These are phyloP conservation scores for Suillus placidus DNA, from an alignment of 768 basidiomycete genomes.

Conservation along the genomic window DNA sequence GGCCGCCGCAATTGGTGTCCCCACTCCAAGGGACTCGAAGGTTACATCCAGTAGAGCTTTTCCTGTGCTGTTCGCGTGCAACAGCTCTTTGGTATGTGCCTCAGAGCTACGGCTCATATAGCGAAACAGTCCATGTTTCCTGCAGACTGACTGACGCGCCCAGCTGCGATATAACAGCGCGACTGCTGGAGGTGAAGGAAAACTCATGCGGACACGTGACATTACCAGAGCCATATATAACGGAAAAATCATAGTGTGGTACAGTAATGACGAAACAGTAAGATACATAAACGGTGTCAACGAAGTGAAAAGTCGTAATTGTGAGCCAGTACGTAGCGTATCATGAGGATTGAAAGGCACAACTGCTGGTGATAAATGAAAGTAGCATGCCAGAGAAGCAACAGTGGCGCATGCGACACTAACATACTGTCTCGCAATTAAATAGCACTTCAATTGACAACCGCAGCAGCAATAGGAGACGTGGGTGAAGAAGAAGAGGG, in stretches of 20 bases:
- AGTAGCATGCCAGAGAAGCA: constrained; percentile 12
- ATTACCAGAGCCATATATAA: background rate
- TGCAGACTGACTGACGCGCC: constrained; percentile 24
- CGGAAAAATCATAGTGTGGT: constrained; percentile 5
- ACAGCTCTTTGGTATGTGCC: constrained; percentile 16
- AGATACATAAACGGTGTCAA: constrained; percentile 17
- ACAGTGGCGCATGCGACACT: constrained; percentile 13
- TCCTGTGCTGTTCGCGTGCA: constrained; percentile 6
- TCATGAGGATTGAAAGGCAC: constrained; percentile 33
- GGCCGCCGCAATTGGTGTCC: constrained; percentile 48
- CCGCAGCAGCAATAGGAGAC: constrained; percentile 13
- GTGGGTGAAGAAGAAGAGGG: constrained; percentile 18
- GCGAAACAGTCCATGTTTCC: constrained; percentile 24
- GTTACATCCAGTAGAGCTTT: constrained; percentile 17
- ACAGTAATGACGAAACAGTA: constrained; percentile 10
- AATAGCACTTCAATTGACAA: constrained; percentile 13
- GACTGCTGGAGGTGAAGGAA: constrained; percentile 18
- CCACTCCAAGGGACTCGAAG: constrained; percentile 59
- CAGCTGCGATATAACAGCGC: constrained; percentile 7
- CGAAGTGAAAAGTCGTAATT: constrained; percentile 8
- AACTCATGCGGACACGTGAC: constrained; percentile 31
- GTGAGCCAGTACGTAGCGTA: constrained; percentile 11
- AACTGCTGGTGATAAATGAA: constrained; percentile 13
- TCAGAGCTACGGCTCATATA: constrained; percentile 30
- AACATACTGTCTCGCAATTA: constrained; percentile 12